Conservation (phyloP, 1,139 yeast genomes). For the Pichia sp. region DNA sequence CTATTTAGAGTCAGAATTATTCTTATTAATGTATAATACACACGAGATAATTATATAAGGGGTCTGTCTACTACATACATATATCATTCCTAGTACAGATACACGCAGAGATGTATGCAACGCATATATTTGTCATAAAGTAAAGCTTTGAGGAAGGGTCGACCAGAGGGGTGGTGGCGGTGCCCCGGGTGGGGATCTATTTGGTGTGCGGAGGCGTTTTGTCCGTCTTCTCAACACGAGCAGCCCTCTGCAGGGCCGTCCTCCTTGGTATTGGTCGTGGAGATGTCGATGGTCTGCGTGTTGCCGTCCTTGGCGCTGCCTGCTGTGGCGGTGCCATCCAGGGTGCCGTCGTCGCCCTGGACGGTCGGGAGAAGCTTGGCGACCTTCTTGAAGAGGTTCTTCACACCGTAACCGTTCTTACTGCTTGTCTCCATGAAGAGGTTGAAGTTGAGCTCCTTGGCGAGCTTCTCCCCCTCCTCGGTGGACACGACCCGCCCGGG, state of each 20-base stretch:
- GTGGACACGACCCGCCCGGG: conserved; percentile 69
- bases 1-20: too few relatives aligned
- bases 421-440: conserved; percentile 91
- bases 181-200: too few relatives aligned
- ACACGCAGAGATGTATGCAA: not conserved
- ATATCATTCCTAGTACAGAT: not conserved
- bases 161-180: too few relatives aligned
- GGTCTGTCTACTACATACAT: not conserved
- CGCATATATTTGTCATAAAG: not conserved
- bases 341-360: conserved; percentile 26
- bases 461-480: conserved; percentile 76
- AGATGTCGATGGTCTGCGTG: conserved; percentile 32
- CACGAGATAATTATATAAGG: not conserved
- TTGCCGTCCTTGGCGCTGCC: conserved; percentile 2
- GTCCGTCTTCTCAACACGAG: conserved; percentile 23
- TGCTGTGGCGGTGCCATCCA: conserved; percentile 11
- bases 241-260: conserved; percentile 24
- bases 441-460: conserved; percentile 72
- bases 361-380: conserved; percentile 90
- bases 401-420: conserved; percentile 91
- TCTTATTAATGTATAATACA: not conserved
- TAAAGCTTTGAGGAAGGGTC: not conserved
- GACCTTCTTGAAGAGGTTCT: conserved; percentile 79
- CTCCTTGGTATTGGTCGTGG: conserved; percentile 22
- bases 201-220: too few relatives aligned